Percentiles rank a stretch among this genome's conserved stretches.
Evolutionary conservation across 2,329 filamentous ascomycete species (phyloP).

Genomic region (Fusarium albidum): DNA sequence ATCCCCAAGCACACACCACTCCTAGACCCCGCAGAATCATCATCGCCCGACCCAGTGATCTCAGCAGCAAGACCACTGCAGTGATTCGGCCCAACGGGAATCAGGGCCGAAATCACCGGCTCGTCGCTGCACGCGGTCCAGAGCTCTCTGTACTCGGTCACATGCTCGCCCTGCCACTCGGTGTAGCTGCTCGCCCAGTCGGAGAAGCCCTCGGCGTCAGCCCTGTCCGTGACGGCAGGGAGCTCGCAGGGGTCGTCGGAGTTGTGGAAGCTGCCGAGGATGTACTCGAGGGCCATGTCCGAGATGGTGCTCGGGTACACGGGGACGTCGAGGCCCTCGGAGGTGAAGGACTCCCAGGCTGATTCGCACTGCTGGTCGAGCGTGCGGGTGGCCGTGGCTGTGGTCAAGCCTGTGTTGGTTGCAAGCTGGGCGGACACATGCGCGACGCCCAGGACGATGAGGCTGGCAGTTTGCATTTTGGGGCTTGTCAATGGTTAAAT

Average conservation of each 20-base stretch:
- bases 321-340: neutral
- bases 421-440: too few species aligned
- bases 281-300: neutral
- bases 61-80: constrained; percentile 10
- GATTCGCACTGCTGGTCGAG: too few species aligned
- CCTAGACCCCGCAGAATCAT: neutral
- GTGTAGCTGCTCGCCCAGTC: neutral
- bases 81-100: neutral
- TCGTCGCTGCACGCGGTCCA: constrained; percentile 8
- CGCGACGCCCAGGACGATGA: too few species aligned
- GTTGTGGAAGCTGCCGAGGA: neutral
- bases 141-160: neutral
- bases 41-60: neutral
- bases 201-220: neutral
- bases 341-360: too few species aligned
- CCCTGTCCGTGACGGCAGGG: neutral
- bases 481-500: too few species aligned
- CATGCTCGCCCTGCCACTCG: neutral
- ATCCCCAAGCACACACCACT: neutral
- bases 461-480: too few species aligned
- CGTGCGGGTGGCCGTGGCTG: too few species aligned
- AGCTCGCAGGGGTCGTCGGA: neutral
- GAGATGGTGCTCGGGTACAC: neutral
- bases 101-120: neutral
- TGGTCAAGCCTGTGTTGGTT: too few species aligned